phyloP scores from a whole-genome alignment of 768 basidiomycete genomes.

The Mycena vitilis region DNA sequence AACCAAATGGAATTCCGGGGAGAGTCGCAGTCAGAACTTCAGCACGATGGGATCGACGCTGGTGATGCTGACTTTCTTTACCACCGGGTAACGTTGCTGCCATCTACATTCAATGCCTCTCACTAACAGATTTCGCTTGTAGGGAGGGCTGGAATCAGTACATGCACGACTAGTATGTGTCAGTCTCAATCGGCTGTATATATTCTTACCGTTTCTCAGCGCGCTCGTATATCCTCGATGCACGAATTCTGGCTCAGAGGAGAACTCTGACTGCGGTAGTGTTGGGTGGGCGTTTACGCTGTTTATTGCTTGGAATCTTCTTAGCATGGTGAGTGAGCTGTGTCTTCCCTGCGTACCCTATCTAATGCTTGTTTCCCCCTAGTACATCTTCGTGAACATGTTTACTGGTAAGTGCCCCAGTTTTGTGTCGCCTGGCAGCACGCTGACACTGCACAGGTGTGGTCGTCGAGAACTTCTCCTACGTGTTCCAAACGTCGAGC shows the following conservation, averaged over 20 bases:
- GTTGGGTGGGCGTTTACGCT: constrained; percentile 83
- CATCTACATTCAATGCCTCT: not conserved
- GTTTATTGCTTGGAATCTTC: constrained; percentile 94
- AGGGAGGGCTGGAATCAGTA: constrained; percentile 98
- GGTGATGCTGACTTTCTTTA: constrained; percentile 93
- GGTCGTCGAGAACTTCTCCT: constrained; percentile 95
- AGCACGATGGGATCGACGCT: constrained; percentile 81
- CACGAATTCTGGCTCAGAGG: constrained; percentile 62
- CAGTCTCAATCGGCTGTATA: not conserved
- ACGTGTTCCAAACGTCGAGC: constrained; percentile 90
- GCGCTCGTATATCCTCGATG: constrained; percentile 84
- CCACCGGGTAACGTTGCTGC: constrained; percentile 76
- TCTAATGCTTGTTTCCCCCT: constrained; percentile 4
- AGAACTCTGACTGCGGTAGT: constrained; percentile 90
- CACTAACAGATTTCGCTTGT: constrained; percentile 5
- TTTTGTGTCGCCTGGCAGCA: not conserved
- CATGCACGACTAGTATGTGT: constrained; percentile 93
- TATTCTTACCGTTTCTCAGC: constrained; percentile 52
- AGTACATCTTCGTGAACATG: constrained; percentile 98
- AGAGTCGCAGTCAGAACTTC: constrained; percentile 80
- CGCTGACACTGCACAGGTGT: constrained; percentile 64
- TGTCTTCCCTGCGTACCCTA: constrained; percentile 5
- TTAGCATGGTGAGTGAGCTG: constrained; percentile 77
- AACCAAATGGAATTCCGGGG: constrained; percentile 85
- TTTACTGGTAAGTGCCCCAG: constrained; percentile 75